Evolutionary conservation across 83 land plant species (phyloP).

Genomic region (Thuja plicata): DNA sequence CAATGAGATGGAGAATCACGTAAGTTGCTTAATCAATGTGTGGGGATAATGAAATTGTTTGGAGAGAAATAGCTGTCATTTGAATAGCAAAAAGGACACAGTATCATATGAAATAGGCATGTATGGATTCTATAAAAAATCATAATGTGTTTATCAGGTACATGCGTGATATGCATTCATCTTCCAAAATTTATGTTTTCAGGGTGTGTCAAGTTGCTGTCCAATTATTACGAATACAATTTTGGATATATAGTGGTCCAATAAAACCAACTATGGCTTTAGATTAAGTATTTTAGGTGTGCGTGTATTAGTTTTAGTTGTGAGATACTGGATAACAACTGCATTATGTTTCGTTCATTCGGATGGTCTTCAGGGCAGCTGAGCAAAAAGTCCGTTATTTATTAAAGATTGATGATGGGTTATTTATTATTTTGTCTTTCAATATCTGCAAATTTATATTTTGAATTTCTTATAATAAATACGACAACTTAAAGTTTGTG

Average conservation of each 20-base stretch:
- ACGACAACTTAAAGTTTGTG: neutral
- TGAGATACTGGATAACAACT: neutral
- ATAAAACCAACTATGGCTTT: neutral
- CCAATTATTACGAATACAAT: neutral
- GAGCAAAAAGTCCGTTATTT: neutral
- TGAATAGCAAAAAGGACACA: neutral
- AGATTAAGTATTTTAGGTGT: neutral
- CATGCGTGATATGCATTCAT: neutral
- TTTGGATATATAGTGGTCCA: neutral
- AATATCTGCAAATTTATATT: neutral
- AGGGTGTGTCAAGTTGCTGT: neutral
- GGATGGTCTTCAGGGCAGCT: neutral
- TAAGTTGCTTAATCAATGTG: neutral
- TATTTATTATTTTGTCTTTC: neutral
- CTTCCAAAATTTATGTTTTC: neutral
- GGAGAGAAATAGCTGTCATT: neutral
- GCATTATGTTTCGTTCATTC: neutral
- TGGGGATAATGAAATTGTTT: neutral
- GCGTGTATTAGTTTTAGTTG: neutral
- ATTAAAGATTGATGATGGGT: neutral
- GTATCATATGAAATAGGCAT: neutral
- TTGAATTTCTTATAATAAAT: neutral
- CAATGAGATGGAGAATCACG: neutral
- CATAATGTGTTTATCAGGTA: neutral
- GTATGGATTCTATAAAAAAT: neutral